A percentile compares a stretch with the other conserved stretches of the same genome.
These are phyloP conservation scores for Ballota nigra DNA, from an alignment of 257 asterid species.

Conservation along the genomic window DNA sequence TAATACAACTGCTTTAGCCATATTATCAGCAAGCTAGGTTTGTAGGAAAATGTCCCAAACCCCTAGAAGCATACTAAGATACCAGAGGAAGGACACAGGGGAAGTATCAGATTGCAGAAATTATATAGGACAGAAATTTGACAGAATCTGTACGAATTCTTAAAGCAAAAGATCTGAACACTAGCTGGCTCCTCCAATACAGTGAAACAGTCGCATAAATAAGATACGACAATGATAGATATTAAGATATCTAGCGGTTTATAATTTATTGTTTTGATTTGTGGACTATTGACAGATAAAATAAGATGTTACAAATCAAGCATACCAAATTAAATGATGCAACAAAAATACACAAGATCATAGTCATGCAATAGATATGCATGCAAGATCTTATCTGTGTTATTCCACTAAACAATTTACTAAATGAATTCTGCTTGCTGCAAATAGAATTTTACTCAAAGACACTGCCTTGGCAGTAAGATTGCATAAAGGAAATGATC, in stretches of 20 bases:
- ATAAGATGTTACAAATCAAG: constrained; percentile 3
- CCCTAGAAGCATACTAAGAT: background rate
- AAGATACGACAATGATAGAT: background rate
- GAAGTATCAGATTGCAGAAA: background rate
- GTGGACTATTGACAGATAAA: background rate
- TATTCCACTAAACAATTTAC: background rate
- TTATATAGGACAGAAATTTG: background rate
- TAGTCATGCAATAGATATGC: too few species aligned
- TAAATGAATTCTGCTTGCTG: constrained; percentile 13
- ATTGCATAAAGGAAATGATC: background rate
- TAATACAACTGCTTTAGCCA: background rate
- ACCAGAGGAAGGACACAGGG: background rate
- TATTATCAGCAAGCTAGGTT: background rate
- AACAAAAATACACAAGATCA: background rate
- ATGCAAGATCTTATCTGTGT: background rate
- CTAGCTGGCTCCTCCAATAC: background rate
- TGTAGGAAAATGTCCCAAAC: background rate
- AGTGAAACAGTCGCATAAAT: background rate
- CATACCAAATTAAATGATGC: background rate
- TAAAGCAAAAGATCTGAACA: background rate
- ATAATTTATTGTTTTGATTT: background rate
- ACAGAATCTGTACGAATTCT: background rate
- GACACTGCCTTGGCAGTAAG: background rate
- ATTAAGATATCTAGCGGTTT: background rate
- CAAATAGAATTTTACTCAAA: background rate